A percentile compares a stretch with the other conserved stretches of the same genome.
Evolutionary conservation across 75 land plant species (phyloP).

Genomic region (Adiantum capillusveneris): DNA sequence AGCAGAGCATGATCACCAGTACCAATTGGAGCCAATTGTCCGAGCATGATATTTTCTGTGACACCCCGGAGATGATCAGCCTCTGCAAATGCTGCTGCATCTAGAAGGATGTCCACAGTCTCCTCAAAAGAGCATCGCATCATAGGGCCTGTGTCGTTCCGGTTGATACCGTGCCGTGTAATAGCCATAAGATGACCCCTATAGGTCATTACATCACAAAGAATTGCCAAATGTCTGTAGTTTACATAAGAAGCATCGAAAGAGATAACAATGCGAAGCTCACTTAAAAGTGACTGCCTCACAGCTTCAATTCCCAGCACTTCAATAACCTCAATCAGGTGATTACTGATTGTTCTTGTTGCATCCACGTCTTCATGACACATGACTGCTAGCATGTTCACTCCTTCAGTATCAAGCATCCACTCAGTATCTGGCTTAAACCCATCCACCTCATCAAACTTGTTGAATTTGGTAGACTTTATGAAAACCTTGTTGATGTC

Average conservation of each 20-base stretch:
- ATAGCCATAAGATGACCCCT: constrained; percentile 97
- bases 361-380: constrained; percentile 95
- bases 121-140: constrained; percentile 99
- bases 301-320: constrained; percentile 99
- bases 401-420: constrained; percentile 99
- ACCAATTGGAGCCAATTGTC: constrained; percentile 94
- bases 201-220: constrained; percentile 95
- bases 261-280: constrained; percentile 86
- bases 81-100: constrained; percentile 96
- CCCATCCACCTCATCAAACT: constrained; percentile 74
- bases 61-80: constrained; percentile 84
- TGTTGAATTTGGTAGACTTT: constrained; percentile 56
- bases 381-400: constrained; percentile 90
- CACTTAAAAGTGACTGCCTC: constrained; percentile 74
- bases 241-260: constrained; percentile 98
- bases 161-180: constrained; percentile 92
- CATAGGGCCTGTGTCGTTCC: constrained; percentile 94
- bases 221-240: constrained; percentile 87
- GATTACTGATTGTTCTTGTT: constrained; percentile 81
- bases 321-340: constrained; percentile 92
- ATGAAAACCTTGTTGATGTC: constrained; percentile 95
- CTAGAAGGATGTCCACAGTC: constrained; percentile 94
- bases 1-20: constrained; percentile 76
- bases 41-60: constrained; percentile 95
- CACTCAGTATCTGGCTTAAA: constrained; percentile 83